These are phyloP conservation scores for Phytophthora macrochlamydospora DNA, from an alignment of 352 stramenopile species.

Conservation along the genomic window DNA sequence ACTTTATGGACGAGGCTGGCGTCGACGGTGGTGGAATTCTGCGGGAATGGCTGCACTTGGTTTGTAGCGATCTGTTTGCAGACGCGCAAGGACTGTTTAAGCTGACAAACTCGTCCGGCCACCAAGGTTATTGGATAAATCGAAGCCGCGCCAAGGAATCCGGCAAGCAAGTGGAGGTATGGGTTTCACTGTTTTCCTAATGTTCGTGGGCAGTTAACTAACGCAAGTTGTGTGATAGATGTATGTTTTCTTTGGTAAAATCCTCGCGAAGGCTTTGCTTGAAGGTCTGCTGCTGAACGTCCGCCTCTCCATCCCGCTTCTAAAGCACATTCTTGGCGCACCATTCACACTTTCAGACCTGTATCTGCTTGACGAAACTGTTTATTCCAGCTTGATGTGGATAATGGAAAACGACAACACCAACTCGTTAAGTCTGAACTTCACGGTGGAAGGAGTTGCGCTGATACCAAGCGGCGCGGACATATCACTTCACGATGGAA, in stretches of 20 bases:
- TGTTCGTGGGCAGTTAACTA: neutral
- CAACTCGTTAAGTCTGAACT: conserved; percentile 65
- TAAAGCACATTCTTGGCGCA: conserved; percentile 73
- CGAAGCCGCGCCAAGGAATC: conserved; percentile 26
- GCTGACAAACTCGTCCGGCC: conserved; percentile 41
- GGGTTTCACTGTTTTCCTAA: neutral
- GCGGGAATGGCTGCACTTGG: conserved; percentile 80
- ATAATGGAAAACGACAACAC: conserved; percentile 63
- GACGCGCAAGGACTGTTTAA: conserved; percentile 59
- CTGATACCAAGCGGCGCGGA: conserved; percentile 65
- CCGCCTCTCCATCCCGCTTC: conserved; percentile 60
- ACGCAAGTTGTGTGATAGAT: conserved; percentile 39
- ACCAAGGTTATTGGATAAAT: conserved; percentile 75
- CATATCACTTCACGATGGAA: conserved; percentile 91
- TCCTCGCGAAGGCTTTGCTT: conserved; percentile 71
- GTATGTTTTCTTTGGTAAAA: conserved; percentile 82
- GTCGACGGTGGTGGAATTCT: conserved; percentile 80
- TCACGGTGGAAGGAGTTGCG: conserved; percentile 60
- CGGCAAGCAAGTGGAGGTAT: conserved; percentile 50
- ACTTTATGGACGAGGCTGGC: conserved; percentile 86
- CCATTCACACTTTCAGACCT: conserved; percentile 67
- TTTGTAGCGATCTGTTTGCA: conserved; percentile 69
- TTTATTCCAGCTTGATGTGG: conserved; percentile 70
- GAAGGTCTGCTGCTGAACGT: conserved; percentile 78
- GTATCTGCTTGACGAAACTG: conserved; percentile 72